These are phyloP conservation scores for Saturnispora bothae DNA, from an alignment of 805 yeast species.

Conservation along the genomic window DNA sequence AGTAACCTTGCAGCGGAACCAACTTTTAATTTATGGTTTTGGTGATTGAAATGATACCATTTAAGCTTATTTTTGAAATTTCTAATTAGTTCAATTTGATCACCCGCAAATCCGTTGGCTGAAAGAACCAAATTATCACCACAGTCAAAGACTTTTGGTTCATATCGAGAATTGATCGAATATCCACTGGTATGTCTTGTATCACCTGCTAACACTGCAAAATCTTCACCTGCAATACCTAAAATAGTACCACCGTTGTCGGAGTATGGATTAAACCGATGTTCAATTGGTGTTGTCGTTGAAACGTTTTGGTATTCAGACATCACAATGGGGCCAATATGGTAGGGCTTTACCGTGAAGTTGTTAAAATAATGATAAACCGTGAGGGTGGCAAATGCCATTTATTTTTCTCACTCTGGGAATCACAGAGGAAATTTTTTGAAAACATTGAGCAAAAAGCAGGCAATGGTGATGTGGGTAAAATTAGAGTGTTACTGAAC, in stretches of 20 bases:
- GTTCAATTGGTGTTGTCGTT: conserved; percentile 64
- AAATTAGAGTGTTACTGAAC: too few relatives aligned
- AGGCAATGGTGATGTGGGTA: too few relatives aligned
- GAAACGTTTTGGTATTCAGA: conserved; percentile 53
- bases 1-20: conserved; percentile 79
- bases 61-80: conserved; percentile 59
- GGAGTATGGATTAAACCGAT: conserved; percentile 83
- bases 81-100: conserved; percentile 75
- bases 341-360: too few relatives aligned
- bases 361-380: too few relatives aligned
- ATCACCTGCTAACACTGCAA: conserved; percentile 94
- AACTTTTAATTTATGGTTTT: conserved; percentile 49
- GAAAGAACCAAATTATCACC: conserved; percentile 83
- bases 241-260: conserved; percentile 96
- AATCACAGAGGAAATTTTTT: too few relatives aligned
- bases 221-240: conserved; percentile 97
- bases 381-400: too few relatives aligned
- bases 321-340: too few relatives aligned
- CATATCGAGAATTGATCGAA: conserved; percentile 84
- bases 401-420: too few relatives aligned
- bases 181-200: conserved; percentile 96
- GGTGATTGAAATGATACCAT: conserved; percentile 88
- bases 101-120: conserved; percentile 96
- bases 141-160: conserved; percentile 78
- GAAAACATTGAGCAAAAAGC: too few relatives aligned